Base-by-base conservation (phyloP, 2,329 filamentous ascomycete genomes). In the Curvularia spicifera region DNA sequence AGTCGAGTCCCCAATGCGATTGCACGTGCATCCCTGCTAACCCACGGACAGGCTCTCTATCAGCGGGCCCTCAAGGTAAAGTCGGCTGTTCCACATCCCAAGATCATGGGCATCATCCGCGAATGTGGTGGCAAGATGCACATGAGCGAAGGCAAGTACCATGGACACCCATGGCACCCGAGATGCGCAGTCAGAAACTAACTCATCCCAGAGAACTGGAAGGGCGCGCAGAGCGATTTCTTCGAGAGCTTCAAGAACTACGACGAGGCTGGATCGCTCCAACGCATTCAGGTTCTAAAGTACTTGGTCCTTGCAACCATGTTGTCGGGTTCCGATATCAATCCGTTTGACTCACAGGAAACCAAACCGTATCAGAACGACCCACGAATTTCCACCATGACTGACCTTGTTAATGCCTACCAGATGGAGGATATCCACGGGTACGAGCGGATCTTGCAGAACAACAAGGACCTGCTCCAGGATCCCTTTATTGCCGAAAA, bases 91-190 rank as follows among this genome's bases (percentile, higher is more conserved):
- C 94, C 95, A 39, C 95, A 99, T 79, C 95, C 95, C 58, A 96
- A 97, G 80, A 97, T 99, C 76, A 97, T 98, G 92, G 95, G 95
- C 51, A 94, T 99, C 76, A 99, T 99, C 74, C 90, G 94, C 53
- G 95, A 99, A 80, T 99, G 95, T 76, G 95, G 95, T 71, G 95
- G 95, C 69, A 99, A 99, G 83, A 99, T 99, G 95, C 93, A 98
- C 81, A 98, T 99, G 95, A 95, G 91, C 77, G 95, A 99, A 83
- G 80, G 80, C 78, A 77, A 71, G 69, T 51, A 57, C 42, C 35
- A 67, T 51, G 53, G 39, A 67, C 49, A 57, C 43, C 46, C n/a
- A 51, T 31, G 28, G 28, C 51, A 48, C 57, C 5, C 44, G 46
- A 64, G 58, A 64, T 54, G 56, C 40, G 18, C 57, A 53, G 42